phyloP scores from a whole-genome alignment of 805 yeast genomes.

The Huiozyma naganishii region DNA sequence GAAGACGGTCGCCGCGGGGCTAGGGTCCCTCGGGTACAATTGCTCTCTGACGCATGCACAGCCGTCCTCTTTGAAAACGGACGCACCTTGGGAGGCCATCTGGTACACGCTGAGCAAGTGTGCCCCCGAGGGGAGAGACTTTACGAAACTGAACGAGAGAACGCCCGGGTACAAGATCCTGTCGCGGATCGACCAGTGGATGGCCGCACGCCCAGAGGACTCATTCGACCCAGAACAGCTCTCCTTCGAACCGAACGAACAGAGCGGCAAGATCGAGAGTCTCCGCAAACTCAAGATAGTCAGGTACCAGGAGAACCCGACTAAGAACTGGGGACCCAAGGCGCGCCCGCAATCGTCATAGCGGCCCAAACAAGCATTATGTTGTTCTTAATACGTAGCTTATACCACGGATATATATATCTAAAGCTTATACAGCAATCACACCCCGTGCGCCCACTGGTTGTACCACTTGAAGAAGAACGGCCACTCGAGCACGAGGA shows the following conservation, averaged over 20 bases:
- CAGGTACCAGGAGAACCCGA: slow-evolving; percentile 85
- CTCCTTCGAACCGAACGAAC: slow-evolving; percentile 52
- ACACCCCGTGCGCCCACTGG: not conserved
- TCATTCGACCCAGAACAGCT: slow-evolving; percentile 13
- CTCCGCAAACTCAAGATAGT: slow-evolving; percentile 71
- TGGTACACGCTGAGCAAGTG: slow-evolving; percentile 57
- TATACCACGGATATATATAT: not conserved
- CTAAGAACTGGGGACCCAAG: slow-evolving; percentile 96
- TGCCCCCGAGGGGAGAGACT: slow-evolving; percentile 39
- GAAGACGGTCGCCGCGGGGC: slow-evolving; percentile 58
- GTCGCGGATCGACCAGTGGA: slow-evolving; percentile 26
- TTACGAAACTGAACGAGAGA: slow-evolving; percentile 34
- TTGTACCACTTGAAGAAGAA: slow-evolving; percentile 6
- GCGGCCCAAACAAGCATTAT: not conserved
- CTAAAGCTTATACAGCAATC: not conserved
- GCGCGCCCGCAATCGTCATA: slow-evolving; percentile 45
- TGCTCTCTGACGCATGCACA: slow-evolving; percentile 86
- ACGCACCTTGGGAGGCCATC: slow-evolving; percentile 75
- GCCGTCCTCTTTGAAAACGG: slow-evolving; percentile 76
- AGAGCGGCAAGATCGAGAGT: slow-evolving; percentile 45
- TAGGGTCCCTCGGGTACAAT: slow-evolving; percentile 72
- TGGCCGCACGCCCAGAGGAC: slow-evolving; percentile 5
- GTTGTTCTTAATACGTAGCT: not conserved
- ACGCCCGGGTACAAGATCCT: slow-evolving; percentile 51
- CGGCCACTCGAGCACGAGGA: slow-evolving; percentile 23